These are phyloP conservation scores for Cercospora brassicicola DNA, from an alignment of 2,329 filamentous ascomycete species.

Conservation along the genomic window DNA sequence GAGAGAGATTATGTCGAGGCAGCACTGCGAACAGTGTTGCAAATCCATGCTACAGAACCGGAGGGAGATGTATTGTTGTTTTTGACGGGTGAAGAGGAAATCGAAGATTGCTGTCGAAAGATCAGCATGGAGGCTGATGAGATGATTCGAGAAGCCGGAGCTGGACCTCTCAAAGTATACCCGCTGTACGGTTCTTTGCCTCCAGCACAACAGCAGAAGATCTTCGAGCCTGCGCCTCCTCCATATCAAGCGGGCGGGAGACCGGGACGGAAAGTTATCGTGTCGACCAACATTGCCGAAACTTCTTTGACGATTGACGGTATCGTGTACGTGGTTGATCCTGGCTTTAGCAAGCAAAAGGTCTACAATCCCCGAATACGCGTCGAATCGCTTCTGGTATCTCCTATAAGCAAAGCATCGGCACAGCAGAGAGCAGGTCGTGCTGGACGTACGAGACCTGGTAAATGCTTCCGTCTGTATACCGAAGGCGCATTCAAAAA, in stretches of 20 bases:
- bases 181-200: constrained; percentile 92
- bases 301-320: constrained; percentile 97
- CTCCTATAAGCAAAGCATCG: constrained; percentile 95
- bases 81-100: constrained; percentile 96
- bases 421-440: constrained; percentile 97
- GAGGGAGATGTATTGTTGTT: constrained; percentile 94
- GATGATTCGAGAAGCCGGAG: constrained; percentile 84
- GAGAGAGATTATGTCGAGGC: constrained; percentile 97
- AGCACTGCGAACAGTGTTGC: constrained; percentile 87
- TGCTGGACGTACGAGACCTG: constrained; percentile 96
- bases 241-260: constrained; percentile 72
- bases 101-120: constrained; percentile 92
- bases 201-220: constrained; percentile 78
- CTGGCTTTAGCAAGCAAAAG: constrained; percentile 98
- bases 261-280: constrained; percentile 88
- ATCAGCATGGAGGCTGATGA: constrained; percentile 89
- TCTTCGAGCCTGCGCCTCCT: constrained; percentile 84
- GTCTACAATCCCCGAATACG: constrained; percentile 97
- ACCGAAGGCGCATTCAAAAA: constrained; percentile 96
- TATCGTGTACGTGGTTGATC: constrained; percentile 99
- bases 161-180: constrained; percentile 85
- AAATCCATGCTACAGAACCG: constrained; percentile 89
- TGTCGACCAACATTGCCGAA: constrained; percentile 97
- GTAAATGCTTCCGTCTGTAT: constrained; percentile 97
- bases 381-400: constrained; percentile 95